These are phyloP conservation scores for Gossypium turneri DNA, from an alignment of 345 rosid species.

Conservation along the genomic window DNA sequence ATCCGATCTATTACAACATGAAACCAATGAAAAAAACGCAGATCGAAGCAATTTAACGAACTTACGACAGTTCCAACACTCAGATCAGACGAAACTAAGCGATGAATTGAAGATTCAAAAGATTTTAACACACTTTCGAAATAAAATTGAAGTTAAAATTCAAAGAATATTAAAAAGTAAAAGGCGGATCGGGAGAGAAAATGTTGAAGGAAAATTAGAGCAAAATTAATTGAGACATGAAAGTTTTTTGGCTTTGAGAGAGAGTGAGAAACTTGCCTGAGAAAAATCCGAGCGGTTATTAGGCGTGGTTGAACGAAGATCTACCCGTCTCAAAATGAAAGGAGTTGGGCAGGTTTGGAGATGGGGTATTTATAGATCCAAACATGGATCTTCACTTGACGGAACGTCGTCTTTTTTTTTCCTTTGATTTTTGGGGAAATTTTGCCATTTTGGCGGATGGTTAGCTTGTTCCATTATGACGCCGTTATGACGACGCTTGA, in stretches of 20 bases:
- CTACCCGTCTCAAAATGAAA: slow-evolving; percentile 4
- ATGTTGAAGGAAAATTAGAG: background rate
- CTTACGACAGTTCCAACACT: background rate
- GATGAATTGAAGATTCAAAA: background rate
- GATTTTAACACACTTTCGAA: background rate
- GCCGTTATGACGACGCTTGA: slow-evolving; percentile 10
- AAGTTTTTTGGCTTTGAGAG: background rate
- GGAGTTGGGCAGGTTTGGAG: slow-evolving; percentile 5
- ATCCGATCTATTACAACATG: background rate
- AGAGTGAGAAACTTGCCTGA: background rate
- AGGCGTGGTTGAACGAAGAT: slow-evolving; percentile 11
- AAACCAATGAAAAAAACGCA: background rate
- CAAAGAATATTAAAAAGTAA: background rate
- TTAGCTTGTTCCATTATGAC: background rate
- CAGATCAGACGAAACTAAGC: background rate
- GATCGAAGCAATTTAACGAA: background rate
- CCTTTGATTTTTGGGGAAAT: background rate
- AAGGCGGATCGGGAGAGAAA: background rate
- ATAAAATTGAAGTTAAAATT: background rate
- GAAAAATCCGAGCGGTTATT: slow-evolving; percentile 4
- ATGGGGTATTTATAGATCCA: slow-evolving; percentile 28
- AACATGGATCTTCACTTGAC: slow-evolving; percentile 3
- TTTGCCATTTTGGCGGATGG: too few species aligned
- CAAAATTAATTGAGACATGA: background rate
- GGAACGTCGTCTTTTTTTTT: slow-evolving; percentile 21